These are phyloP conservation scores for Astrothelium subdiscretum DNA, from an alignment of 495 filamentous ascomycete species.

Conservation along the genomic window DNA sequence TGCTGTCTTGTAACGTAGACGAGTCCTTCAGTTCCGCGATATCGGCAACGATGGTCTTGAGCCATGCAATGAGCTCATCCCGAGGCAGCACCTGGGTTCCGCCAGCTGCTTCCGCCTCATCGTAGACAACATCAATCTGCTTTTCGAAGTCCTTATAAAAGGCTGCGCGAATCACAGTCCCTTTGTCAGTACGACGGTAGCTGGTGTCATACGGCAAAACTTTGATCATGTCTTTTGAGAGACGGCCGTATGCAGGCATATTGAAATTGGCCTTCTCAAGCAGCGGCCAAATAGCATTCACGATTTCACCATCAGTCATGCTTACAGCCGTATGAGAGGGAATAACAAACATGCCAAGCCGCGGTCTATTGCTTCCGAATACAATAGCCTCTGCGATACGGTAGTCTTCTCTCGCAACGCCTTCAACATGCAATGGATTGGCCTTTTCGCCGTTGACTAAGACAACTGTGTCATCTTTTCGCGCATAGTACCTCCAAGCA, in stretches of 20 bases:
- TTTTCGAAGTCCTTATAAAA: conserved; percentile 18
- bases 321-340: conserved; percentile 3
- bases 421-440: conserved; percentile 51
- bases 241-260: conserved; percentile 9
- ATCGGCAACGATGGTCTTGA: not conserved
- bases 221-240: conserved; percentile 16
- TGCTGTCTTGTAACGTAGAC: conserved; percentile 2
- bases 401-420: conserved; percentile 38
- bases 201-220: conserved; percentile 5
- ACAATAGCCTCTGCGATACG: conserved; percentile 47
- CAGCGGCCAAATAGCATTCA: conserved; percentile 13
- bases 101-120: not conserved
- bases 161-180: conserved; percentile 18
- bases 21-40: not conserved
- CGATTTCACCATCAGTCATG: conserved; percentile 11
- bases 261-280: conserved; percentile 14
- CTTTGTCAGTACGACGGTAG: conserved; percentile 20
- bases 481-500: conserved; percentile 53
- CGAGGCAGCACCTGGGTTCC: not conserved
- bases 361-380: conserved; percentile 32
- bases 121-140: conserved; percentile 16
- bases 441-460: conserved; percentile 61
- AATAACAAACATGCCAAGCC: conserved; percentile 25
- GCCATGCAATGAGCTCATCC: conserved; percentile 6
- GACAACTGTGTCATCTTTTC: conserved; percentile 52